Conservation (phyloP, 176 grass and related monocot genomes). For the Bonia amplexicaulis region DNA sequence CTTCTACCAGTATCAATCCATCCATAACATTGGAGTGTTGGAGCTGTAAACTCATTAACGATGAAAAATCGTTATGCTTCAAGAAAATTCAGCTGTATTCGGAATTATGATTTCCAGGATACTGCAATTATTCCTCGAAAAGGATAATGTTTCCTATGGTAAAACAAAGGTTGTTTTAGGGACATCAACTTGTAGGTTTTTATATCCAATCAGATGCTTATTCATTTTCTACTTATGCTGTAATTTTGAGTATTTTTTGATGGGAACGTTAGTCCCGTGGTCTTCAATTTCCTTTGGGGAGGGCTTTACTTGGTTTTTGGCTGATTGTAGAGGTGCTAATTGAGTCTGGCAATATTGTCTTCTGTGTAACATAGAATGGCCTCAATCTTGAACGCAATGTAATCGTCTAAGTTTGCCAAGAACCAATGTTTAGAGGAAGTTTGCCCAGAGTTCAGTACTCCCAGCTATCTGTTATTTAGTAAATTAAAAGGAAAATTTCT, state of each 20-base stretch:
- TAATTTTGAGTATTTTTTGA: neutral
- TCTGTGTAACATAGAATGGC: neutral
- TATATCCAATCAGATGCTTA: neutral
- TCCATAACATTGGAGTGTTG: neutral
- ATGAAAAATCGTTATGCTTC: neutral
- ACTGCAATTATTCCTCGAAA: neutral
- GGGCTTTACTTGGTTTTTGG: neutral
- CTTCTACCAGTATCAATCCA: conserved; percentile 2
- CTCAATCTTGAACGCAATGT: neutral
- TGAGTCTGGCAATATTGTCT: neutral
- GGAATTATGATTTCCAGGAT: neutral
- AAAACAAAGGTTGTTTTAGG: neutral
- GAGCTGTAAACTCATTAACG: neutral
- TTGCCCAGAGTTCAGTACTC: neutral
- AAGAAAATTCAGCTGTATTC: conserved; percentile 1
- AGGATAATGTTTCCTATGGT: neutral
- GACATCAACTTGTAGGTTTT: neutral
- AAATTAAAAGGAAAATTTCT: conserved; percentile 4
- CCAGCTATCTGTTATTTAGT: neutral
- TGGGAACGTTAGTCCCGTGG: neutral
- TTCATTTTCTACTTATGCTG: neutral
- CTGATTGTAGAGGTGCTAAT: neutral
- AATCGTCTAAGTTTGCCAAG: neutral
- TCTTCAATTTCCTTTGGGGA: neutral
- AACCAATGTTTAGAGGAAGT: neutral